Evolutionary conservation across 768 basidiomycete species (phyloP).

Genomic region (Exidia glandulosa): DNA sequence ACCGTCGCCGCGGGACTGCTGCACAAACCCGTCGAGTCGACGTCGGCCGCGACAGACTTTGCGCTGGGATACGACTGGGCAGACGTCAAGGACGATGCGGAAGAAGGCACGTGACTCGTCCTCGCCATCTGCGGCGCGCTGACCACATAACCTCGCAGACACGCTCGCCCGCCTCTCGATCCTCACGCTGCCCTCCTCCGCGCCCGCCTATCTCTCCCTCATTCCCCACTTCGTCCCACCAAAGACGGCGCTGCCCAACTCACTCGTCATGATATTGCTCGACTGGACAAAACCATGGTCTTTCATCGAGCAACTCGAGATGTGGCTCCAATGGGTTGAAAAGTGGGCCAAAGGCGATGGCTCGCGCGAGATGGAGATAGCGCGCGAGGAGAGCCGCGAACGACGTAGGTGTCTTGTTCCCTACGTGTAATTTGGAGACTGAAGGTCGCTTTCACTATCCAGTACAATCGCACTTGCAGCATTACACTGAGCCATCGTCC

Average conservation of each 20-base stretch:
- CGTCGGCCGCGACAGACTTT: slow-evolving; percentile 60
- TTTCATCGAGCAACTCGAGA: slow-evolving; percentile 74
- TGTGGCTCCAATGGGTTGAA: slow-evolving; percentile 83
- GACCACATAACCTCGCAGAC: slow-evolving; percentile 40
- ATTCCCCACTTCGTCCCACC: slow-evolving; percentile 75
- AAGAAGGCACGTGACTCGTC: slow-evolving; percentile 58
- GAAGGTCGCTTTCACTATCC: slow-evolving; percentile 7
- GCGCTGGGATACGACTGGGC: slow-evolving; percentile 89
- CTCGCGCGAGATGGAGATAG: slow-evolving; percentile 60
- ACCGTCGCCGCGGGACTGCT: slow-evolving; percentile 60
- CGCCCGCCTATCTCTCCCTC: slow-evolving; percentile 56
- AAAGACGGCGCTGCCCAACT: slow-evolving; percentile 51
- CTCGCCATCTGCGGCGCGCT: not conserved
- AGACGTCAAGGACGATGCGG: slow-evolving; percentile 83
- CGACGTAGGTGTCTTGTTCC: slow-evolving; percentile 43
- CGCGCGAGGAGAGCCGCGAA: slow-evolving; percentile 72
- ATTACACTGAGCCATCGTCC: slow-evolving; percentile 72
- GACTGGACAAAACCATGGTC: slow-evolving; percentile 96
- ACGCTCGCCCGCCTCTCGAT: slow-evolving; percentile 81
- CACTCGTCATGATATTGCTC: slow-evolving; percentile 71
- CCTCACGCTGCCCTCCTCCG: slow-evolving; percentile 78
- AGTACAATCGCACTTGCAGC: slow-evolving; percentile 86
- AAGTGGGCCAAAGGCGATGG: slow-evolving; percentile 62
- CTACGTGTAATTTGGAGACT: not conserved
- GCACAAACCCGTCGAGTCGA: slow-evolving; percentile 47